These are phyloP conservation scores for Plasmodium falciparum DNA, from an alignment of 169 alveolate species.

Conservation along the genomic window DNA sequence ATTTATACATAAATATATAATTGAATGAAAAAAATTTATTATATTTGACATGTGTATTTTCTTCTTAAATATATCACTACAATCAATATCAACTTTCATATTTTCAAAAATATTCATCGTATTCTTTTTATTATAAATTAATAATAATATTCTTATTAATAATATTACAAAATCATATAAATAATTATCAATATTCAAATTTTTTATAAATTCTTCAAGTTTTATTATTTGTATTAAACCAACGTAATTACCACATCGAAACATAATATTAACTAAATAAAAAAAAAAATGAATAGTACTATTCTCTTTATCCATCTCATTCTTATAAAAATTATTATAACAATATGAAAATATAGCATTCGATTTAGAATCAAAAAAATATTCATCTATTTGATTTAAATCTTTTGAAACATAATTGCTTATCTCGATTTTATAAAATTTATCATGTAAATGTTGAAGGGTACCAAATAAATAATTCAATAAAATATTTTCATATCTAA, in stretches of 20 bases:
- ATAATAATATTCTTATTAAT: slow-evolving; percentile 64
- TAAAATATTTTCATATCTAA: slow-evolving; percentile 59
- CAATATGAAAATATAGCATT: slow-evolving; percentile 71
- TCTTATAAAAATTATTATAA: slow-evolving; percentile 66
- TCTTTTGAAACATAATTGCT: slow-evolving; percentile 70
- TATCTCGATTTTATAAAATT: slow-evolving; percentile 71
- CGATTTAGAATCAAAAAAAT: slow-evolving; percentile 67
- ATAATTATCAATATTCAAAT: slow-evolving; percentile 39
- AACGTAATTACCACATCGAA: slow-evolving; percentile 73
- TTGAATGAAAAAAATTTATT: slow-evolving; percentile 67
- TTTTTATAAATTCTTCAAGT: slow-evolving; percentile 48
- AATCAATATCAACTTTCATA: slow-evolving; percentile 51
- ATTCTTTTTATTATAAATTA: slow-evolving; percentile 51
- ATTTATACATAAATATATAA: slow-evolving; percentile 39
- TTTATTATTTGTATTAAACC: slow-evolving; percentile 74
- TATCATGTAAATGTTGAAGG: slow-evolving; percentile 74
- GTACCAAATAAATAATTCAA: slow-evolving; percentile 69
- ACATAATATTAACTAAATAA: slow-evolving; percentile 66
- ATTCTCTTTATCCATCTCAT: slow-evolving; percentile 75
- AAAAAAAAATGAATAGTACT: slow-evolving; percentile 70
- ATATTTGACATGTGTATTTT: slow-evolving; percentile 59
- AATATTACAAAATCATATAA: slow-evolving; percentile 69
- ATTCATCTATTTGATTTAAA: slow-evolving; percentile 59
- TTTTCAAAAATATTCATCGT: slow-evolving; percentile 53
- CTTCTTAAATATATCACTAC: slow-evolving; percentile 57